phyloP scores from a whole-genome alignment of 129 eudicot species.

The Mikania micrantha region DNA sequence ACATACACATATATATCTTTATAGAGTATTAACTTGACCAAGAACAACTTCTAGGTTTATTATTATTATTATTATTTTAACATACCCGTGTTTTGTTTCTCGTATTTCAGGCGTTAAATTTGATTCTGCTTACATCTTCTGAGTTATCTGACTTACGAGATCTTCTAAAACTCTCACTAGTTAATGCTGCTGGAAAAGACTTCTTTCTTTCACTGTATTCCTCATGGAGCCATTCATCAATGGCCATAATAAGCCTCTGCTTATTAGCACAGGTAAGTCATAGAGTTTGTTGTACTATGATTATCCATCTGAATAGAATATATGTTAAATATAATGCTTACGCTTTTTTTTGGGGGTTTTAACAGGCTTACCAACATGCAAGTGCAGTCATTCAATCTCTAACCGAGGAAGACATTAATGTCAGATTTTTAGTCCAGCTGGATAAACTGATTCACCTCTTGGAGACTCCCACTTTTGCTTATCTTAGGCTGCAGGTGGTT shows the following conservation, averaged over 20 bases:
- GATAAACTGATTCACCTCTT: slow-evolving; percentile 82
- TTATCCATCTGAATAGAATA: not conserved
- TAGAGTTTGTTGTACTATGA: not conserved
- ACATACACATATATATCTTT: too few species aligned
- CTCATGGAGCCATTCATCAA: slow-evolving; percentile 97
- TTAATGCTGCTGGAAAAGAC: slow-evolving; percentile 66
- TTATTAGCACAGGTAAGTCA: slow-evolving; percentile 81
- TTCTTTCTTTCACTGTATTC: slow-evolving; percentile 81
- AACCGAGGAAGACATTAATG: slow-evolving; percentile 85
- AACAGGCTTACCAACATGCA: slow-evolving; percentile 81
- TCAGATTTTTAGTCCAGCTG: slow-evolving; percentile 83
- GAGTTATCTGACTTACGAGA: slow-evolving; percentile 85
- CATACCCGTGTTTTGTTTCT: not conserved
- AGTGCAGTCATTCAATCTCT: slow-evolving; percentile 80
- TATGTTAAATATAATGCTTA: not conserved
- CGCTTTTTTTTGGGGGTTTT: slow-evolving; percentile 8
- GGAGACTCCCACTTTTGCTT: slow-evolving; percentile 93
- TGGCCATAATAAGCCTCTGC: slow-evolving; percentile 95
- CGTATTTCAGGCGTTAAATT: slow-evolving; percentile 69
- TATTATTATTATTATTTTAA: not conserved
- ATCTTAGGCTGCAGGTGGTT: slow-evolving; percentile 84
- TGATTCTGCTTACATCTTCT: slow-evolving; percentile 83
- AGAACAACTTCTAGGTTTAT: too few species aligned
- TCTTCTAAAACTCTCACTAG: slow-evolving; percentile 63
- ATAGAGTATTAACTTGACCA: not conserved